phyloP scores from a whole-genome alignment of 148 eudicot genomes.

The Talinum fruticosum region DNA sequence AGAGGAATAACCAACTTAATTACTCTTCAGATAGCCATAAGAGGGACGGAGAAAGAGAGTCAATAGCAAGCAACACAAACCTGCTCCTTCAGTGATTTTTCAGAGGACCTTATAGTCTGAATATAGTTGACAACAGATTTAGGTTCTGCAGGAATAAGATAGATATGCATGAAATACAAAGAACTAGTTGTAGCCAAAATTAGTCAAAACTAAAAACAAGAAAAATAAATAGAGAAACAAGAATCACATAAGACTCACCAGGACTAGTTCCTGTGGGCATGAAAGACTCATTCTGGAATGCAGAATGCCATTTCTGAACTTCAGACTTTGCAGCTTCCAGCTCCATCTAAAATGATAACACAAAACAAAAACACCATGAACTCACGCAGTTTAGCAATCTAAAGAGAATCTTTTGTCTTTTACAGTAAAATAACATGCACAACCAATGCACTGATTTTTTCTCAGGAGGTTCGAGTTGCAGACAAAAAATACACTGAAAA shows the following conservation, averaged over 20 bases:
- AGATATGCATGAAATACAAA: background rate
- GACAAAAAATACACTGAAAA: background rate
- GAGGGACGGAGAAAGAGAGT: background rate
- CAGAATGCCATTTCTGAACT: slow-evolving; percentile 82
- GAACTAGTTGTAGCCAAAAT: background rate
- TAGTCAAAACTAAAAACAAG: background rate
- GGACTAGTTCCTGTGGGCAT: slow-evolving; percentile 66
- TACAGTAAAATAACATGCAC: background rate
- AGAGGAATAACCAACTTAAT: slow-evolving; percentile 12
- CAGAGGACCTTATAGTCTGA: slow-evolving; percentile 75
- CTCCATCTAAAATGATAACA: slow-evolving; percentile 49
- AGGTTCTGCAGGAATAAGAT: slow-evolving; percentile 52
- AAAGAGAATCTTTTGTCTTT: background rate
- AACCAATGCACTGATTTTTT: background rate
- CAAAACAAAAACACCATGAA: background rate
- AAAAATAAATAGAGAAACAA: background rate
- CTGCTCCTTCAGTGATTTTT: slow-evolving; percentile 90
- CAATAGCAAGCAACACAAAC: slow-evolving; percentile 27
- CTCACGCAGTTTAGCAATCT: background rate
- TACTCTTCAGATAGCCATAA: background rate
- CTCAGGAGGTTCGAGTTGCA: too few relatives aligned
- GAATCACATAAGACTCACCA: slow-evolving; percentile 42
- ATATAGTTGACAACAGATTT: slow-evolving; percentile 69
- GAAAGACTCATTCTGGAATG: slow-evolving; percentile 77
- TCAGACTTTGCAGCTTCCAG: slow-evolving; percentile 84